Percentiles rank a stretch among this genome's conserved stretches.
phyloP scores from a whole-genome alignment of 2,329 filamentous ascomycete species.

The Paecilomyces sp. region DNA sequence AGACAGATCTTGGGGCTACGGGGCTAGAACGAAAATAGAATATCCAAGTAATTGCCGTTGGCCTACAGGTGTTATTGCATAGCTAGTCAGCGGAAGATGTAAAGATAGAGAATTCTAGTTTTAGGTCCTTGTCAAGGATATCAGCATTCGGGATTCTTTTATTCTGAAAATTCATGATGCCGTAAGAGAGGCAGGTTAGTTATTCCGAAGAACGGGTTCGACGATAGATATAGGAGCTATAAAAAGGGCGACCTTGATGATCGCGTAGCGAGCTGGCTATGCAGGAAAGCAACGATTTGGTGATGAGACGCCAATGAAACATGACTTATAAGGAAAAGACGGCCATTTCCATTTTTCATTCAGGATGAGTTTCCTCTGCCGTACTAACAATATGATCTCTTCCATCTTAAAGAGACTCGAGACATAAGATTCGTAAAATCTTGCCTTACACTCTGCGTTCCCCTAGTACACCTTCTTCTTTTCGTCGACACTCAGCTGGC shows the following conservation, averaged over 20 bases:
- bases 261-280: neutral
- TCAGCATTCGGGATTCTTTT: too few species aligned
- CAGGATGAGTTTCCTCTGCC: neutral
- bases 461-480: constrained; percentile 99
- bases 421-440: neutral
- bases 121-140: too few species aligned
- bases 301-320: neutral
- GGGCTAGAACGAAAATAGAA: too few species aligned
- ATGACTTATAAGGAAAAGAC: neutral
- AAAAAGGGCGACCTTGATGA: neutral
- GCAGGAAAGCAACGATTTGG: neutral
- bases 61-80: too few species aligned
- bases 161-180: neutral
- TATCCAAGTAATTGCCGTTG: too few species aligned
- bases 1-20: too few species aligned
- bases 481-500: constrained; percentile 97
- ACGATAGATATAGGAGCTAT: neutral
- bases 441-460: neutral
- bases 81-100: too few species aligned
- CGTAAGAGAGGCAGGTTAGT: neutral
- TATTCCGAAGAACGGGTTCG: neutral
- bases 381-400: neutral
- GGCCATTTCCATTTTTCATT: neutral
- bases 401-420: neutral
- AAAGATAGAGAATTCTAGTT: too few species aligned